Conservation (phyloP, 108 stramenopile species). For the Aureococcus anophagefferens region DNA sequence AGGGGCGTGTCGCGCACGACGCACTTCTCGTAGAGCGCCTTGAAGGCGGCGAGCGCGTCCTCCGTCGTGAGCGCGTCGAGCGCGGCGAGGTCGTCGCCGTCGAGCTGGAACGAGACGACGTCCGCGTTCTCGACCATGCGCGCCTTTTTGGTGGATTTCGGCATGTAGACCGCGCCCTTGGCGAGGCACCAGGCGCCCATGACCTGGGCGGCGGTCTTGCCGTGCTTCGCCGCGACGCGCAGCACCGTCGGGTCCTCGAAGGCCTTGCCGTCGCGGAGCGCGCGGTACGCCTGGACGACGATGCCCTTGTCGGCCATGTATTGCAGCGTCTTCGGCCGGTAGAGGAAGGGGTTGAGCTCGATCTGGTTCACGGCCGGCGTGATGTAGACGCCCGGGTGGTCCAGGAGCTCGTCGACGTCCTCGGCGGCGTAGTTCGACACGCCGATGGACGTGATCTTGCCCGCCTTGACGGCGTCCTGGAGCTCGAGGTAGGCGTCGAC, state of each 20-base stretch:
- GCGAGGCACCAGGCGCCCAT: conserved; percentile 86
- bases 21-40: conserved; percentile 65
- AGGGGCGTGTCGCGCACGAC: conserved; percentile 71
- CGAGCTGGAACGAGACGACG: conserved; percentile 64
- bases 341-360: conserved; percentile 83
- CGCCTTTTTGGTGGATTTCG: conserved; percentile 65
- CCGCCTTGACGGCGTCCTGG: conserved; percentile 44
- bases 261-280: conserved; percentile 72
- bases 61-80: conserved; percentile 66
- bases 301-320: conserved; percentile 61
- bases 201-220: conserved; percentile 66
- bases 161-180: conserved; percentile 72
- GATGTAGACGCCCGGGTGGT: conserved; percentile 12
- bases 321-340: conserved; percentile 63
- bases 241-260: conserved; percentile 57
- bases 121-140: conserved; percentile 79
- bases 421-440: conserved; percentile 47
- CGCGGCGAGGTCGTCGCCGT: conserved; percentile 49
- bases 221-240: conserved; percentile 44
- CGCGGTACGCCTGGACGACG: conserved; percentile 74
- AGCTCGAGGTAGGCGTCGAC: conserved; percentile 70
- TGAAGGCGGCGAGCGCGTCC: conserved; percentile 52
- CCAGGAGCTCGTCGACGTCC: conserved; percentile 69
- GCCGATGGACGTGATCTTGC: conserved; percentile 56
- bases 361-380: conserved; percentile 76